Base-by-base conservation (phyloP, 345 rosid species). In the Lumnitzera racemosa region DNA sequence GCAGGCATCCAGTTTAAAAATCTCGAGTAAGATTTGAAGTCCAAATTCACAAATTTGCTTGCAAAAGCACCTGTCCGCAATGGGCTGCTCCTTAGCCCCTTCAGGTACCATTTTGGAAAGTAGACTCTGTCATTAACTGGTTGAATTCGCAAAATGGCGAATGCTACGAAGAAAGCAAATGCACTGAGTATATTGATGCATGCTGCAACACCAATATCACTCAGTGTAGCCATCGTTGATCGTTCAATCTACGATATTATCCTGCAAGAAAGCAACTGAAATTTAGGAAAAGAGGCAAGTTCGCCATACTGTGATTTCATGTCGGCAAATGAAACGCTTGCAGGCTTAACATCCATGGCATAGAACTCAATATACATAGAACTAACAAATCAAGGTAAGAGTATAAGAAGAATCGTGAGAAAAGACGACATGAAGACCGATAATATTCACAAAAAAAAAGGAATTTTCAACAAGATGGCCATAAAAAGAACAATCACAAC, bases 1-100 rank as follows among this genome's bases (percentile, higher is more conserved):
- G 75, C 91, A 13, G 92, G 94, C 96, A 92, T 92, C 98, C 98
- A 92, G 63, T 69, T 83, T 52, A 92, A 78, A 71, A 92, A 92
- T 59, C 71, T 81, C 25, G 71, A 15, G 66, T 92, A 92, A 7
- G 88, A 85, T 58, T 82, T 68, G 59, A 89, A 77, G 77, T 92
- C 96, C 58, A 89, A 60, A 67, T 92, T 92, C 70, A 92, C 79
- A 58, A 89, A 74, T 70, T 82, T 89, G 76, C 83, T 78, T 13
- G 58, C 89, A 24, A 85, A 68, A 25, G 91, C 83, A 49, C 94
- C 87, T 0, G 71, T 29, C 12, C 71, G 60, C 24, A 77, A 43
- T 0, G 94, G 95, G 52, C 90, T 84, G 74, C 69, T 69, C 74
- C 98, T 81, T 61, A 89, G 64, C 8, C 96, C 96, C 67, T 79